Evolutionary conservation across 805 yeast genomes (phyloP), one percentile per base, ranked within the genome.

Genomic region (Lipomyces yamanashiensis): DNA sequence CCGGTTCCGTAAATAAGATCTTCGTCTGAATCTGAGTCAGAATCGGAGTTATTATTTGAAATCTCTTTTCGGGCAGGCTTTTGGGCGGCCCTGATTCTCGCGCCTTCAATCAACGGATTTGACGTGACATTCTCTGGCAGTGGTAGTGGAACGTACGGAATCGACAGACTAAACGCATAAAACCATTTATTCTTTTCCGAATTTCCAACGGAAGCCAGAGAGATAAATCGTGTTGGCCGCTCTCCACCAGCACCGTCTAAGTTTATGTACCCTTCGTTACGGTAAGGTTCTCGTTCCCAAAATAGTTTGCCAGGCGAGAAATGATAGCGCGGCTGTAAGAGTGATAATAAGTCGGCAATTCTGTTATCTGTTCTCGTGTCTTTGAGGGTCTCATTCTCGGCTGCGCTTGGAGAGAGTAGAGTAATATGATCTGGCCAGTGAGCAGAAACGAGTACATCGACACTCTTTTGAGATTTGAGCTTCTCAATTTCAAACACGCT

Each of bases 81-180:
- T 43, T 49, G 45, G 15, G 55, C 48, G 2, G 67, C 64, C 13
- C 15, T 43, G 1, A 44, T 17, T 39, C 37, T 45, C 8, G 60
- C 54, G 12, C 67, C 66, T 28, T 63, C 65, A 17, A 62, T 49
- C 19, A 50, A 79, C 3, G 83, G 81, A 60, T 78, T 79, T 23
- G 64, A 55, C 2, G 74, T 72, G 3, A 74, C 13, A 55, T 71
- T 71, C 1, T 71, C 70, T 0, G 77, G 75, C 3, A 70, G 71
- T 1, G 65, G 64, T 4, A 62, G 53, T 2, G 73, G 37, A 6
- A 62, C 72, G 19, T 74, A 77, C 37, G 74, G 61, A 55, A 71
- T 71, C 8, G 67, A 34, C 39, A 84, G 56, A 50, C 78, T 79
- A 64, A 89, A 89, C 0, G 95, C 96, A 76, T 90, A 90, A 66